Conservation (phyloP, 352 stramenopile species). For the Pythium dissotocum region DNA sequence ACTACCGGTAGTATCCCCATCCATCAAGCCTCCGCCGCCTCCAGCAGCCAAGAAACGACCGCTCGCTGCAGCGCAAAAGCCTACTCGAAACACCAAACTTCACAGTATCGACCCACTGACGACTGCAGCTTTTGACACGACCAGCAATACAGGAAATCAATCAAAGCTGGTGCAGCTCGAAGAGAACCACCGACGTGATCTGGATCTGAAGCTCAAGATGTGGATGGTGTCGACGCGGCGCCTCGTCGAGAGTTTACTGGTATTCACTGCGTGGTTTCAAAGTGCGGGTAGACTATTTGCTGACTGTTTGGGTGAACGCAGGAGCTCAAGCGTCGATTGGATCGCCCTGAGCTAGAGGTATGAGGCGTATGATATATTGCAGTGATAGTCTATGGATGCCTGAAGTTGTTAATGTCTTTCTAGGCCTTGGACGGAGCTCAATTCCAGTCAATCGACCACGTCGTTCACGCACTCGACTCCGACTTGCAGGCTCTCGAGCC, state of each 20-base stretch:
- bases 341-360: slow-evolving; percentile 17
- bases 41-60: slow-evolving; percentile 11
- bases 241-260: slow-evolving; percentile 25
- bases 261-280: not conserved
- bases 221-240: slow-evolving; percentile 29
- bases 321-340: slow-evolving; percentile 22
- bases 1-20: not conserved
- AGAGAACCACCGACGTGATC: not conserved
- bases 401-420: not conserved
- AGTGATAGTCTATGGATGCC: no score
- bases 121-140: not conserved
- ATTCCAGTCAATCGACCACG: slow-evolving; percentile 21
- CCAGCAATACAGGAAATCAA: not conserved
- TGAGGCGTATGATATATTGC: not conserved
- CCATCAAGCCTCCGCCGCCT: not conserved
- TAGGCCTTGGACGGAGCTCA: slow-evolving; percentile 15
- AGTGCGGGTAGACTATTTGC: not conserved
- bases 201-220: slow-evolving; percentile 19
- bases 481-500: slow-evolving; percentile 16
- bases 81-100: slow-evolving; percentile 13
- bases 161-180: not conserved
- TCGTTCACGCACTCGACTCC: slow-evolving; percentile 6
- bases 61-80: slow-evolving; percentile 9
- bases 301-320: not conserved
- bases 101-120: not conserved